phyloP scores from a whole-genome alignment of 805 yeast species.

The Barnettozyma vustinii region DNA sequence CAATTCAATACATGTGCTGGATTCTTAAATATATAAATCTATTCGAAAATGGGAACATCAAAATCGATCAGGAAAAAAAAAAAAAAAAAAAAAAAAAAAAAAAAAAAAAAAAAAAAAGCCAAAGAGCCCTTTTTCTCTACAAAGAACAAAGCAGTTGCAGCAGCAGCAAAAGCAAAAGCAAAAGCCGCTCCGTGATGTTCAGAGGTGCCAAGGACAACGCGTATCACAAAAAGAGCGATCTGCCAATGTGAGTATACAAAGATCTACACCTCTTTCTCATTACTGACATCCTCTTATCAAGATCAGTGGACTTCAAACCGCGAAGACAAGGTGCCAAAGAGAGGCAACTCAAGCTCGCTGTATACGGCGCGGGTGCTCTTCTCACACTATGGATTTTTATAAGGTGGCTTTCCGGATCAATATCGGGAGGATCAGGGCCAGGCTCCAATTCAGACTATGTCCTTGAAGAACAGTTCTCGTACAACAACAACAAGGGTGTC shows the following conservation, averaged over 20 bases:
- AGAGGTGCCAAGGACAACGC: conserved; percentile 23
- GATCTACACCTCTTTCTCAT: background rate
- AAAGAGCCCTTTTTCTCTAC: too few species aligned
- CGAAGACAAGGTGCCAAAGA: conserved; percentile 6
- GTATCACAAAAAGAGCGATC: conserved; percentile 39
- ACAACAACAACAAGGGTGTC: conserved; percentile 19
- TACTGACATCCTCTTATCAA: background rate
- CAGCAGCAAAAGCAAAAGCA: background rate
- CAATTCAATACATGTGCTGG: too few species aligned
- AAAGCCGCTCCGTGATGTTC: conserved; percentile 6
- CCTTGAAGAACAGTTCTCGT: background rate
- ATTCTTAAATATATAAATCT: too few species aligned
- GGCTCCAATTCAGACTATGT: conserved; percentile 3
- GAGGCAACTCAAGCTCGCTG: background rate
- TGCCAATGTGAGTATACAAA: conserved; percentile 39
- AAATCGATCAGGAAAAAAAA: background rate
- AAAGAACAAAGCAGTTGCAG: background rate
- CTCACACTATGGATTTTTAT: background rate
- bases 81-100: too few species aligned
- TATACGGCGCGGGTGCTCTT: background rate
- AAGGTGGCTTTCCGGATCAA: background rate
- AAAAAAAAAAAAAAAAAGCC: too few species aligned
- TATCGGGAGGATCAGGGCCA: background rate
- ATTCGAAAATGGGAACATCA: background rate
- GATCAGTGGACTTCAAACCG: conserved; percentile 29